phyloP scores from a whole-genome alignment of 345 rosid genomes.

The Triadica sebifera region DNA sequence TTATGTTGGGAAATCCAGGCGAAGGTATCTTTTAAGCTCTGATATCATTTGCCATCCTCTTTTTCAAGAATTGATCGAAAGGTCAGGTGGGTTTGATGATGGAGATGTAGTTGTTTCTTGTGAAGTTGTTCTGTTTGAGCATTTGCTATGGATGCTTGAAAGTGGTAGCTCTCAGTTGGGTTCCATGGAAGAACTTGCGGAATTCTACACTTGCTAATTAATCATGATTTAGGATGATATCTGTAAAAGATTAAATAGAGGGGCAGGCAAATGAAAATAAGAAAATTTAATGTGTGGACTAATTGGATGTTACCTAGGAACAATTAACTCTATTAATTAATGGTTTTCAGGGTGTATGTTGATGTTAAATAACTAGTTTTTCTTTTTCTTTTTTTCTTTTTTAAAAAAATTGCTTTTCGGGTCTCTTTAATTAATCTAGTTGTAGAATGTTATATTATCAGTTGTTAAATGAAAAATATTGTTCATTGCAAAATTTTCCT shows the following conservation, averaged over 20 bases:
- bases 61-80: slow-evolving; percentile 65
- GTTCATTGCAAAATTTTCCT: too few species aligned
- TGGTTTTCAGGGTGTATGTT: slow-evolving; percentile 17
- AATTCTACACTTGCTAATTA: slow-evolving; percentile 52
- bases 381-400: neutral
- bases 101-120: slow-evolving; percentile 59
- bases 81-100: slow-evolving; percentile 38
- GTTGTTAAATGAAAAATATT: too few species aligned
- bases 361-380: neutral
- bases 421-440: too few species aligned
- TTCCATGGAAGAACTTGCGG: slow-evolving; percentile 68
- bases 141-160: slow-evolving; percentile 91
- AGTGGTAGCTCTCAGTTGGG: slow-evolving; percentile 49
- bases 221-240: neutral
- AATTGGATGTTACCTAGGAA: too few species aligned
- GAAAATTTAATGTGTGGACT: neutral
- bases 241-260: neutral
- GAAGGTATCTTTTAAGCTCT: slow-evolving; percentile 60
- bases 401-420: too few species aligned
- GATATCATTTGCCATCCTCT: slow-evolving; percentile 71
- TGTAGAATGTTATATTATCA: too few species aligned
- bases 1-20: slow-evolving; percentile 82
- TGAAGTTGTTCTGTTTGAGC: slow-evolving; percentile 93
- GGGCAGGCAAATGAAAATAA: slow-evolving; percentile 1
- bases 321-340: slow-evolving; percentile 24